Evolutionary conservation across 2,329 filamentous ascomycete species (phyloP).

Genomic region (Trichoderma cornu-damae): DNA sequence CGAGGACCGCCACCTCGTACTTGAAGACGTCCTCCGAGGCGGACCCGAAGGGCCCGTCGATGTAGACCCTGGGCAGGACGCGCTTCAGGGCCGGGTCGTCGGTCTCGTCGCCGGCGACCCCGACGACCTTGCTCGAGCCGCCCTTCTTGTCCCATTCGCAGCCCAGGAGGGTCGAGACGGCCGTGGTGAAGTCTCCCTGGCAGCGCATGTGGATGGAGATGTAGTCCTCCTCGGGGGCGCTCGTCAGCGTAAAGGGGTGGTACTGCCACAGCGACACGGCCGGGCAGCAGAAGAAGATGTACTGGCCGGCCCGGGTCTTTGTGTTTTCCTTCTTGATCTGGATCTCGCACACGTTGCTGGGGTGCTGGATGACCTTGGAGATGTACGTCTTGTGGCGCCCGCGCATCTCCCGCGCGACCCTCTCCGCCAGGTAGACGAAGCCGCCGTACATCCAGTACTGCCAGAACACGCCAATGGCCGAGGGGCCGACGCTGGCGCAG

Average conservation of each 20-base stretch:
- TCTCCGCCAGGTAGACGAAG: slow-evolving; percentile 73
- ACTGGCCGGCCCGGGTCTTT: slow-evolving; percentile 75
- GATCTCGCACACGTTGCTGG: slow-evolving; percentile 83
- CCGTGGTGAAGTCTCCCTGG: slow-evolving; percentile 74
- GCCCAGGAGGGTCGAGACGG: slow-evolving; percentile 64
- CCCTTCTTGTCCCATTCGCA: slow-evolving; percentile 61
- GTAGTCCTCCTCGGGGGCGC: slow-evolving; percentile 83
- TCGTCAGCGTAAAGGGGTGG: slow-evolving; percentile 81
- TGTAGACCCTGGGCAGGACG: slow-evolving; percentile 72
- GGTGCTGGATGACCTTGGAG: slow-evolving; percentile 84
- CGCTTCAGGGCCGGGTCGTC: slow-evolving; percentile 67
- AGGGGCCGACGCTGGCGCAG: slow-evolving; percentile 62
- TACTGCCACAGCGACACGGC: slow-evolving; percentile 86
- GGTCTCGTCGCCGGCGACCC: slow-evolving; percentile 56
- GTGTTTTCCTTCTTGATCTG: slow-evolving; percentile 89
- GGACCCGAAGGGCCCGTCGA: slow-evolving; percentile 80
- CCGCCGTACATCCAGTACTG: slow-evolving; percentile 86
- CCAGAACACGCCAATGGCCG: slow-evolving; percentile 74
- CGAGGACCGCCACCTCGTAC: slow-evolving; percentile 74
- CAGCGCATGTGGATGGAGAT: slow-evolving; percentile 81
- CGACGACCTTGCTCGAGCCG: slow-evolving; percentile 61
- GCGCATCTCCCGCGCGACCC: slow-evolving; percentile 70
- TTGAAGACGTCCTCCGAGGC: slow-evolving; percentile 88
- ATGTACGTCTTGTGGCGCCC: slow-evolving; percentile 80
- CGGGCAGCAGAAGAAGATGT: slow-evolving; percentile 85